Evolutionary conservation across 768 basidiomycete genomes (phyloP).

Genomic region (Suillus spraguei): DNA sequence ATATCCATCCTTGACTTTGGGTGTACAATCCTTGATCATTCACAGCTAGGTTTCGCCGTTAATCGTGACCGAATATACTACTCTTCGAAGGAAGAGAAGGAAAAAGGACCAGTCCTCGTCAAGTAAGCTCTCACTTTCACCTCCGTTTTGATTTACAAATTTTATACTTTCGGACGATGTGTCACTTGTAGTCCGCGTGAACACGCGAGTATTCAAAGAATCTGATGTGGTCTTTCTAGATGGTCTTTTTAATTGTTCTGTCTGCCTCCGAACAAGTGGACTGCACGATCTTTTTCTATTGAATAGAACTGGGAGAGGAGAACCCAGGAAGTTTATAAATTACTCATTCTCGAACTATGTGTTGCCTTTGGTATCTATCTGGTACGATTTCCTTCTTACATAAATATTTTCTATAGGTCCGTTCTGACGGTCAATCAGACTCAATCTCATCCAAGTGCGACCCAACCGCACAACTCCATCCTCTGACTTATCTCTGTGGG

Average conservation of each 20-base stretch:
- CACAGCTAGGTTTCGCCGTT: too few relatives aligned
- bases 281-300: background rate
- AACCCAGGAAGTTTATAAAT: background rate
- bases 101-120: too few relatives aligned
- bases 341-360: background rate
- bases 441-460: background rate
- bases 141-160: background rate
- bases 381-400: too few relatives aligned
- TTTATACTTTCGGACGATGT: background rate
- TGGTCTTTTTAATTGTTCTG: too few relatives aligned
- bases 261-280: background rate
- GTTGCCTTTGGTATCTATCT: background rate
- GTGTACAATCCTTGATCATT: too few relatives aligned
- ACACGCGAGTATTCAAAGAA: background rate
- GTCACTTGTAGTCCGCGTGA: background rate
- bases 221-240: too few relatives aligned
- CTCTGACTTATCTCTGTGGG: conserved; percentile 13
- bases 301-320: background rate
- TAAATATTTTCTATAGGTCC: too few relatives aligned
- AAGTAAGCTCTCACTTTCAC: background rate
- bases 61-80: too few relatives aligned
- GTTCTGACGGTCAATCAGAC: too few relatives aligned
- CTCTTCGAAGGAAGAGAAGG: too few relatives aligned
- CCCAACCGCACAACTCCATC: background rate
- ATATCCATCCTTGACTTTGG: too few relatives aligned